Percentiles rank a stretch among this genome's conserved stretches.
Conservation (phyloP, 768 basidiomycete genomes). For the Asterophora parasitica region DNA sequence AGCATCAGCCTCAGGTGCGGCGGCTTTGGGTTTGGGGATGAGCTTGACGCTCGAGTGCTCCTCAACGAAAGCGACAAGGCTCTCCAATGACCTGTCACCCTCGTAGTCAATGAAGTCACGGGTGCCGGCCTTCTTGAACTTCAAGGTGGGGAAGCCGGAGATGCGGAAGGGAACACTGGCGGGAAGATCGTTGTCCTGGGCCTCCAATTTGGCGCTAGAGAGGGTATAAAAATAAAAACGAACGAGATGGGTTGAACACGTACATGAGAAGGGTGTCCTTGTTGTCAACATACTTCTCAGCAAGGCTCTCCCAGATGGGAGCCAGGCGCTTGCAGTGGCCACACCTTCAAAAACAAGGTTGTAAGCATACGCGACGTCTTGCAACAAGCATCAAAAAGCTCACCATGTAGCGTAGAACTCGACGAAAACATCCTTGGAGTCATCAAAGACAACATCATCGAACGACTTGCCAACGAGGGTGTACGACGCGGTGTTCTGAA, state of each 20-base stretch:
- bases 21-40: slow-evolving; percentile 37
- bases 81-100: slow-evolving; percentile 87
- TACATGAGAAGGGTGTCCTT: slow-evolving; percentile 80
- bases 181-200: slow-evolving; percentile 94
- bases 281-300: slow-evolving; percentile 71
- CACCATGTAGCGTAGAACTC: slow-evolving; percentile 98
- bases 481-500: slow-evolving; percentile 79
- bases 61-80: slow-evolving; percentile 78
- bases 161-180: slow-evolving; percentile 83
- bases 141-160: slow-evolving; percentile 88
- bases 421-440: slow-evolving; percentile 89
- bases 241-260: slow-evolving; percentile 16
- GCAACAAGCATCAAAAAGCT: slow-evolving; percentile 21
- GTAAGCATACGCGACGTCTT: not conserved
- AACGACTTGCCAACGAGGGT: slow-evolving; percentile 86
- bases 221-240: slow-evolving; percentile 12
- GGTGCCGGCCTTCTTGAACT: slow-evolving; percentile 90
- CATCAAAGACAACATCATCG: slow-evolving; percentile 80
- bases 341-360: slow-evolving; percentile 46
- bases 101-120: slow-evolving; percentile 89
- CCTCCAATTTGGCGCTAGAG: slow-evolving; percentile 89
- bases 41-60: slow-evolving; percentile 55
- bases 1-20: slow-evolving; percentile 25
- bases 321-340: slow-evolving; percentile 97
- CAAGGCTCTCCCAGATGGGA: slow-evolving; percentile 90